Conservation (phyloP, 768 basidiomycete genomes). For the Suillus placidus region DNA sequence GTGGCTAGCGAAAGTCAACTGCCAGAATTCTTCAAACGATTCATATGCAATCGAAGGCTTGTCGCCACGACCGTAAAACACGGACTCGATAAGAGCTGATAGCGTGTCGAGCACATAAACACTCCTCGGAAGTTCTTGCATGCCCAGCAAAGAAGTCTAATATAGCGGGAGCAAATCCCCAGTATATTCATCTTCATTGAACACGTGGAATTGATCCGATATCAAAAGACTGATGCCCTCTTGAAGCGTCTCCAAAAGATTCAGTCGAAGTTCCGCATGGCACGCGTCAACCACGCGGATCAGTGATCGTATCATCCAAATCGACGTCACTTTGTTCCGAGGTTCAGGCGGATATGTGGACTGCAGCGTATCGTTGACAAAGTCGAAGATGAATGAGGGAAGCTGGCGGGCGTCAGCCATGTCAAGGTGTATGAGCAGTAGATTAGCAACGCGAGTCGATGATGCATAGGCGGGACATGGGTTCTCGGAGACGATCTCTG, state of each 20-base stretch:
- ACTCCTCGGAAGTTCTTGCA: constrained; percentile 49
- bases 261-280: constrained; percentile 47
- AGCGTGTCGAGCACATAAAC: constrained; percentile 47
- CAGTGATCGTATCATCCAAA: constrained; percentile 66
- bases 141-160: constrained; percentile 54
- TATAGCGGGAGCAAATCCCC: constrained; percentile 69
- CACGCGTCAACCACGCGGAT: constrained; percentile 56
- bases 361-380: constrained; percentile 60
- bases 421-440: constrained; percentile 58
- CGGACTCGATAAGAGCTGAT: constrained; percentile 56
- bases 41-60: constrained; percentile 48
- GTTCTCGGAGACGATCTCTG: constrained; percentile 45
- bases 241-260: constrained; percentile 51
- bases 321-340: constrained; percentile 51
- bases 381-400: constrained; percentile 56
- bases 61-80: constrained; percentile 53
- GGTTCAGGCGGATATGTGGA: constrained; percentile 69
- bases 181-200: constrained; percentile 56
- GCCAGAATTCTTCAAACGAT: constrained; percentile 69
- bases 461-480: constrained; percentile 43
- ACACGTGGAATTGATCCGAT: constrained; percentile 54
- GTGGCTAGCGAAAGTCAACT: constrained; percentile 43
- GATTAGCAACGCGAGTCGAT: constrained; percentile 60
- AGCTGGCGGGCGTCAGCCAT: constrained; percentile 52
- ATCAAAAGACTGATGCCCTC: constrained; percentile 66